Percentiles rank a stretch among this genome's conserved stretches.
Conservation (phyloP, 2,329 filamentous ascomycete species). For the Colletotrichum musae region DNA sequence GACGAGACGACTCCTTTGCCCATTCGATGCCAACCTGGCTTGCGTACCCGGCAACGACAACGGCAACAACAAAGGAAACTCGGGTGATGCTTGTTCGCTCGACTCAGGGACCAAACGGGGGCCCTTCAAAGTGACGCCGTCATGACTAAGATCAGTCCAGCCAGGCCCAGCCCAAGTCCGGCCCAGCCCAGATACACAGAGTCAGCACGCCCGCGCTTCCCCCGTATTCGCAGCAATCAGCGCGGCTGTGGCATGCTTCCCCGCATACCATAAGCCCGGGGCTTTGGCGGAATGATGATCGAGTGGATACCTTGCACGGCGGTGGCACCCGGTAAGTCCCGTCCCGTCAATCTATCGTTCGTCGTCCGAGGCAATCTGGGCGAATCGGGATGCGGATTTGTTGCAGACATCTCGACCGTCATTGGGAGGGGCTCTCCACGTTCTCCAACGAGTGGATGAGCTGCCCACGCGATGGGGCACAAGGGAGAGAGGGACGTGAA, state of each 20-base stretch:
- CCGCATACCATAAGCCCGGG: constrained; percentile 17
- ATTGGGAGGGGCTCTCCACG: constrained; percentile 1
- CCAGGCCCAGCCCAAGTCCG: constrained; percentile 4
- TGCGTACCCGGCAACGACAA: constrained; percentile 1
- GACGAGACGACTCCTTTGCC: background rate
- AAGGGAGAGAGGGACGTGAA: background rate
- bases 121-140: constrained; percentile 4
- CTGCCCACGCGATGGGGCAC: constrained; percentile 9
- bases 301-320: constrained; percentile 15
- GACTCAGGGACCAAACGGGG: background rate
- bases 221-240: constrained; percentile 14
- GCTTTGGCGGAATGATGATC: background rate
- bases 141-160: constrained; percentile 19
- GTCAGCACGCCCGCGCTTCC: constrained; percentile 11
- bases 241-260: constrained; percentile 11
- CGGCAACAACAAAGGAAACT: background rate
- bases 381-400: constrained; percentile 5
- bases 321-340: constrained; percentile 6
- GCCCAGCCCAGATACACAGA: constrained; percentile 16
- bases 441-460: constrained; percentile 15
- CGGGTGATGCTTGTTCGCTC: constrained; percentile 12
- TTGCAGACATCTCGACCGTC: background rate
- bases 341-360: background rate
- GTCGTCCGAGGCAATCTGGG: background rate
- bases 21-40: background rate